Conservation (phyloP, 2,329 filamentous ascomycete species). For the Cadophora sp. region DNA sequence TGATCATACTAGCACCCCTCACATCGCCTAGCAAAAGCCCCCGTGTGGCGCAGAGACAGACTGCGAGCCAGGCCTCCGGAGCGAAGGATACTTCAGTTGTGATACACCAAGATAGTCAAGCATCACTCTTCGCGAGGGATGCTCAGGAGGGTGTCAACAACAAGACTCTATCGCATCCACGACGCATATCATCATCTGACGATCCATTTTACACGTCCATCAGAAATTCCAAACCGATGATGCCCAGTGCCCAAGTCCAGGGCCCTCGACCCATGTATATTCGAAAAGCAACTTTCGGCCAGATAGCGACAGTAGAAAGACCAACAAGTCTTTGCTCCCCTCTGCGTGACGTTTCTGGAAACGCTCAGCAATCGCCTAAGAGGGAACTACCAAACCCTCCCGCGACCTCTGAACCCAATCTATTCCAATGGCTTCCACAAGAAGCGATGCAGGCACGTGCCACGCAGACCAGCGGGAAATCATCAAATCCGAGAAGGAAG, state of each 20-base stretch:
- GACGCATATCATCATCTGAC: slow-evolving; percentile 25
- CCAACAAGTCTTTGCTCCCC: slow-evolving; percentile 29
- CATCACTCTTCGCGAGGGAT: slow-evolving; percentile 19
- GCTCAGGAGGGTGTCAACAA: slow-evolving; percentile 7
- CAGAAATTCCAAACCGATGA: slow-evolving; percentile 30
- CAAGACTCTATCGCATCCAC: slow-evolving; percentile 14
- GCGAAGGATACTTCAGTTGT: slow-evolving; percentile 16
- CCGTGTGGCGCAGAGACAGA: slow-evolving; percentile 20
- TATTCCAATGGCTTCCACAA: slow-evolving; percentile 41
- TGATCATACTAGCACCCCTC: slow-evolving; percentile 33
- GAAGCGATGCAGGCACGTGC: slow-evolving; percentile 30
- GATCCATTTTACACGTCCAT: slow-evolving; percentile 39
- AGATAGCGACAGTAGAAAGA: slow-evolving; percentile 28
- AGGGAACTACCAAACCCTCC: slow-evolving; percentile 3
- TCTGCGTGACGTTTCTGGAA: slow-evolving; percentile 36
- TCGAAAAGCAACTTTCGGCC: slow-evolving; percentile 40
- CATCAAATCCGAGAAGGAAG: slow-evolving; percentile 24
- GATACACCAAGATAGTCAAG: slow-evolving; percentile 29
- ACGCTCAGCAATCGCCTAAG: slow-evolving; percentile 25
- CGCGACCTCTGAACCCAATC: slow-evolving; percentile 26
- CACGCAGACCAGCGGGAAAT: slow-evolving; percentile 25
- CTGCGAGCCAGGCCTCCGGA: slow-evolving; percentile 27
- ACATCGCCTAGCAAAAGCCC: slow-evolving; percentile 38
- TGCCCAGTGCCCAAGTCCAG: slow-evolving; percentile 20
- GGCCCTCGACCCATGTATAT: slow-evolving; percentile 34